Base-by-base conservation (phyloP, 371 early-diverging fungal genomes). In the Homolaphlyctis polyrhiza region DNA sequence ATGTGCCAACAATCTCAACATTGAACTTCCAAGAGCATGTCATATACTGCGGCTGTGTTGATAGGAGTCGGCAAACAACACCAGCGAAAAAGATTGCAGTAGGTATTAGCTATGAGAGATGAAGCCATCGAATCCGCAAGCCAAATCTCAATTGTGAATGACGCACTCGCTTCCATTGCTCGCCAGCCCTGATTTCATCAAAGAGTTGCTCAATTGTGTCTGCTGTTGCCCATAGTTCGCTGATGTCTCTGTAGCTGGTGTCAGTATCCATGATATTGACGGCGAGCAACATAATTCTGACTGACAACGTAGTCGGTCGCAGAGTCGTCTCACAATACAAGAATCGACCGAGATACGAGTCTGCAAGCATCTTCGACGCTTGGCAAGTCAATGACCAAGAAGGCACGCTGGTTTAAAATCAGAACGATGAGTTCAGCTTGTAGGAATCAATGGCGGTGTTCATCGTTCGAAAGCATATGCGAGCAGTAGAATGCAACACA, bases 281-380 rank as follows among this genome's bases (percentile, higher is more conserved):
- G 60, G 35, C 39, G 30, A 55, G 23, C n/a, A 25, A 32, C 16
- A n/a, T n/a, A n/a, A n/a, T n/a, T n/a, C n/a, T n/a, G 18, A 25
- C 30, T n/a, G 28, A 28, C 21, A 27, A 32, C 30, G 11, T 28
- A 2, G 32, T 28, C 36, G 8, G 2, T 6, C 63, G 52, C 43
- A 33, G 21, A 5, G 25, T 1, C 52, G 43, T 3, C 34, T 21
- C 57, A 93, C 88, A 87, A 91, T 64, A 90, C 84, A 39, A 97
- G 84, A 58, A 95, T 94, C 1, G 91, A 84, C n/a, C 96, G 83
- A 60, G 81, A 81, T 3, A 93, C 75, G n/a, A 97, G 83, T 62
- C 80, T 80, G 16, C 70, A 74, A 3, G 95, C 96, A 43, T 86
- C 83, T 49, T 83, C 87, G 11, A 82, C 85, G 1, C 81, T 81